Evolutionary conservation across 148 eudicot genomes (phyloP).

Genomic region (Camellia sinensis): DNA sequence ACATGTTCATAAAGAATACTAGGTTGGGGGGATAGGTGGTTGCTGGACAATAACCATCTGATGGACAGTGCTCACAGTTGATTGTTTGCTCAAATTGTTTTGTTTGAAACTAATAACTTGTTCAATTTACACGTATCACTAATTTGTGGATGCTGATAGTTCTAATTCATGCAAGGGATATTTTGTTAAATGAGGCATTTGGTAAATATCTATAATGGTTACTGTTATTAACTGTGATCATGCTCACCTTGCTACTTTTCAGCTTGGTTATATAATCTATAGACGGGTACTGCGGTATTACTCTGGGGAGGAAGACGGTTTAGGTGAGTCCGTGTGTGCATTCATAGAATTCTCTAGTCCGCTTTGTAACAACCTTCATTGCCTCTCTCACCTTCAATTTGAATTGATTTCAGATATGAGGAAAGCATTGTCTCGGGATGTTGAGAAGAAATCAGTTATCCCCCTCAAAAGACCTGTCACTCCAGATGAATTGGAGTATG

Average conservation of each 20-base stretch:
- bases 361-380: not conserved
- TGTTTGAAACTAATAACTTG: not conserved
- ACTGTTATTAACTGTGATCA: not conserved
- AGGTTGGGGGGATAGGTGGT: not conserved
- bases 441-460: slow-evolving; percentile 61
- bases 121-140: not conserved
- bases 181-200: not conserved
- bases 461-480: slow-evolving; percentile 64
- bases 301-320: slow-evolving; percentile 98
- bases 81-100: not conserved
- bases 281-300: slow-evolving; percentile 92
- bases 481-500: slow-evolving; percentile 71
- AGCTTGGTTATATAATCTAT: slow-evolving; percentile 90
- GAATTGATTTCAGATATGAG: slow-evolving; percentile 52
- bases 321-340: slow-evolving; percentile 46
- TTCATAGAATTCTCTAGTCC: not conserved
- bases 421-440: slow-evolving; percentile 62
- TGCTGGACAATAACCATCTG: not conserved
- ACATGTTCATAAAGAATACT: not conserved
- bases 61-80: not conserved
- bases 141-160: not conserved
- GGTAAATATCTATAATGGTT: slow-evolving; percentile 11
- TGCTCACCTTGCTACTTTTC: slow-evolving; percentile 27
- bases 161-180: not conserved
- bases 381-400: slow-evolving; percentile 6